phyloP scores from a whole-genome alignment of 2,329 filamentous ascomycete species.

The Aspergillus hortae region DNA sequence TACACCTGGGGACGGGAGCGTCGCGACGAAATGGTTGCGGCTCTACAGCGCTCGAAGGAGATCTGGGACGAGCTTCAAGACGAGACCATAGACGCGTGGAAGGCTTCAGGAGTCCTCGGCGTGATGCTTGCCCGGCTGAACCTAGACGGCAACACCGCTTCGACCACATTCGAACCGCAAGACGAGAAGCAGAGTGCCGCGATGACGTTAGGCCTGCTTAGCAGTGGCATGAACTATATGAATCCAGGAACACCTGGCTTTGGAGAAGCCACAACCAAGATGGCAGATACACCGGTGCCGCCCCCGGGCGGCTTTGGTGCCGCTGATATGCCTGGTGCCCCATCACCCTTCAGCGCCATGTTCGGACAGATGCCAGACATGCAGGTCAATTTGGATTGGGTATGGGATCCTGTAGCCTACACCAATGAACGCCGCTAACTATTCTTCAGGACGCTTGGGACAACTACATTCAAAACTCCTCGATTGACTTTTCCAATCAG shows the following conservation, averaged over 20 bases:
- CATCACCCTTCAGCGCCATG: constrained; percentile 53
- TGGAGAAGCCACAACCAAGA: constrained; percentile 27
- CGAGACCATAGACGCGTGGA: constrained; percentile 82
- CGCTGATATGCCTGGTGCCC: constrained; percentile 39
- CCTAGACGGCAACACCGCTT: constrained; percentile 21
- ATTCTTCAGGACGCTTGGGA: constrained; percentile 61
- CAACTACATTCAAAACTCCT: constrained; percentile 62
- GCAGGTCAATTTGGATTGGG: constrained; percentile 60
- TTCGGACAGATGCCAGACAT: constrained; percentile 55
- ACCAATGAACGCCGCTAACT: constrained; percentile 21
- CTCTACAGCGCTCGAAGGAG: constrained; percentile 66
- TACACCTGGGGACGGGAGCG: constrained; percentile 48
- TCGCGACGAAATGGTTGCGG: constrained; percentile 70
- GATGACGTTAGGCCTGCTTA: constrained; percentile 68
- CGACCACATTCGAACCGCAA: constrained; percentile 37
- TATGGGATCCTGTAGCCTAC: constrained; percentile 36
- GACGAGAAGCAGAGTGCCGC: constrained; percentile 63
- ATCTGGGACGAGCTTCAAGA: constrained; percentile 81
- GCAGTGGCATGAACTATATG: constrained; percentile 57
- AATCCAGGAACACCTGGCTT: constrained; percentile 29
- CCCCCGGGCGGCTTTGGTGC: constrained; percentile 20
- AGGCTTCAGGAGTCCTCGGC: constrained; percentile 74
- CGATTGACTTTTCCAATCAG: constrained; percentile 38
- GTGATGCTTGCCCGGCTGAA: constrained; percentile 80
- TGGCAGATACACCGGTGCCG: constrained; percentile 26